Evolutionary conservation across 352 stramenopile species (phyloP), one percentile per base, ranked within the genome.

Genomic region (Phytophthora sansomeana): DNA sequence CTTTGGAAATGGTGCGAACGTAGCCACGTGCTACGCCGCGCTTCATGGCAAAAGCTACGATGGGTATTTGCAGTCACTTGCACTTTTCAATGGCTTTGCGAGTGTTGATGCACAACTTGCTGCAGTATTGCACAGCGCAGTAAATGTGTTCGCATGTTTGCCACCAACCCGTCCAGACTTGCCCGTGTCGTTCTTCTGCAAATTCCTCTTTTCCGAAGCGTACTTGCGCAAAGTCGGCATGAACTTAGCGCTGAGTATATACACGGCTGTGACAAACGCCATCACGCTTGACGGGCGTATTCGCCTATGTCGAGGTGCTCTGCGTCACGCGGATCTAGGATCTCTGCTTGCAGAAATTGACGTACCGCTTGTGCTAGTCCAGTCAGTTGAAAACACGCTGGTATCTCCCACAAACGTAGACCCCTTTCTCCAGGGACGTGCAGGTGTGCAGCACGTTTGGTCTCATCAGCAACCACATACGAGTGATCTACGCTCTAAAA

Each of bases 161-260:
- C 90, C 92, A n/a, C 67, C 79, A 6, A 70, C 78, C 7, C 73
- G 92, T 19, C 90, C 89, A 2, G 92, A 98, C 63, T 71, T 98
- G 16, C 88, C 92, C 1, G 81, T 97, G 32, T 86, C 87, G 5
- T 98, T 96, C 67, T 96, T 96, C 62, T 72, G 62, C 63, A 91
- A 96, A 30, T 98, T 97, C 56, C 77, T 98, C n/a, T 98, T 98
- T 61, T 97, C 87, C 4, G 91, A 97, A 26, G 84, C 60, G 17
- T 98, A 98, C 56, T 61, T 98, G 16, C 46, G 71, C 13, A 83
- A 91, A 48, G 78, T 98, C 4, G 91, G 96, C 38, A 71, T 83
- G 41, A 95, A 96, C 29, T 72, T 98, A 1, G 93, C 91, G 2
- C 75, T 98, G 2, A 98, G 95, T 48, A 97, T 98, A 19, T 97